Evolutionary conservation across 768 basidiomycete species (phyloP), one percentile per base, ranked within the genome.

Genomic region (Russula dissimulans): DNA sequence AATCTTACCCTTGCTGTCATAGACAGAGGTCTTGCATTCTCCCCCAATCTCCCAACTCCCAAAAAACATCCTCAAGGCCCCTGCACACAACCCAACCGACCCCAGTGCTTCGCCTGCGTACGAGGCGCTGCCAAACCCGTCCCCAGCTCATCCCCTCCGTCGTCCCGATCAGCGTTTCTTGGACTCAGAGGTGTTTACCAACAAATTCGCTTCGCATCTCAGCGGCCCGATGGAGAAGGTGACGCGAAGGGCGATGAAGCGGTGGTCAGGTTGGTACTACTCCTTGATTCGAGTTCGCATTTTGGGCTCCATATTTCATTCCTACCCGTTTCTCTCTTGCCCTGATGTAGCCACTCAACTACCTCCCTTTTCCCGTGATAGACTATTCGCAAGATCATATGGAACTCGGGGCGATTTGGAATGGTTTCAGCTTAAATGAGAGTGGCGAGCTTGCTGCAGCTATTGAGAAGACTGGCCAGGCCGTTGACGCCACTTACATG

Each of bases 391-490:
- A 90, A 62, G 95, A 97, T 68, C 84, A 94, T 71, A 82, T 88
- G 10, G 95, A 97, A 65, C 80, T 97, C 3, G 95, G 95, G 39
- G 95, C 91, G 18, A 84, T 88, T 12, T 76, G 95, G 66, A 97
- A 97, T 69, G 94, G 91, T 1, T 97, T 91, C 70, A 93, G 93
- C 70, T 76, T 97, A 62, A 95, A 90, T 66, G 92, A 97, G 77
- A 78, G 72, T 36, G 84, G 83, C 1, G 74, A 78, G 39, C 75
- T 95, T 22, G 83, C 91, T n/a, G 72, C 80, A 59, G 90, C 95
- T 9, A 83, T 98, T 63, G 97, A 99, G 77, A 95, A 91, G 75
- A 94, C 94, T 0, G 97, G 97, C 1, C 95, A 98, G 72, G 97
- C 97, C 15, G 83, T 93, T 47, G 97, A 99, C 73, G 80, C 88